These are phyloP conservation scores for Nemania serpens DNA, from an alignment of 2,329 filamentous ascomycete genomes.

Conservation along the genomic window DNA sequence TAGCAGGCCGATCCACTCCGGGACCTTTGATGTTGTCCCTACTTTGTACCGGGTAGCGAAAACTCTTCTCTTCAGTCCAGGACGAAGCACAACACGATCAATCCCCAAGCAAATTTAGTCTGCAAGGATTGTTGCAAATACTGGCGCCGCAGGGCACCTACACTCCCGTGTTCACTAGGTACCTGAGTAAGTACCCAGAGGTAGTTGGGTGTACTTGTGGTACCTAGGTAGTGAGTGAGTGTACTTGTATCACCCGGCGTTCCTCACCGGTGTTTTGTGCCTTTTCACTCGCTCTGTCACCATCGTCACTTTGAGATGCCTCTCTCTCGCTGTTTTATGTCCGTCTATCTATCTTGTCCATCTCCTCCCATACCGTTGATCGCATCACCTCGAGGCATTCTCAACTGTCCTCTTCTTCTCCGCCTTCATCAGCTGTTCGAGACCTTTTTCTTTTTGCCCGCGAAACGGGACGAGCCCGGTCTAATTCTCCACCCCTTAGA, in stretches of 20 bases:
- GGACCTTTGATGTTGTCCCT: not conserved
- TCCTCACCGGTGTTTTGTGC: not conserved
- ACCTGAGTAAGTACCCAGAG: too few species aligned
- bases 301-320: too few species aligned
- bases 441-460: slow-evolving; percentile 11
- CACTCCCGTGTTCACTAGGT: too few species aligned
- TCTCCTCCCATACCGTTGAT: not conserved
- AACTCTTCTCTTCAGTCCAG: not conserved
- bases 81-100: too few species aligned
- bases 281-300: not conserved
- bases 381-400: too few species aligned
- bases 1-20: not conserved
- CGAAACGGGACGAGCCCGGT: slow-evolving; percentile 10
- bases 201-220: too few species aligned
- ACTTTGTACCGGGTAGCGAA: not conserved
- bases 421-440: not conserved
- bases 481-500: slow-evolving; percentile 22
- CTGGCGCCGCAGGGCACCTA: not conserved
- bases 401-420: not conserved
- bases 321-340: too few species aligned
- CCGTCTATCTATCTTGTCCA: not conserved
- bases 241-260: not conserved
- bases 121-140: not conserved
- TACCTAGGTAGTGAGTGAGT: too few species aligned
- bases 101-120: not conserved